Conservation (phyloP, 1,284 basidiomycete genomes). For the Xerocomus minutiporus region DNA sequence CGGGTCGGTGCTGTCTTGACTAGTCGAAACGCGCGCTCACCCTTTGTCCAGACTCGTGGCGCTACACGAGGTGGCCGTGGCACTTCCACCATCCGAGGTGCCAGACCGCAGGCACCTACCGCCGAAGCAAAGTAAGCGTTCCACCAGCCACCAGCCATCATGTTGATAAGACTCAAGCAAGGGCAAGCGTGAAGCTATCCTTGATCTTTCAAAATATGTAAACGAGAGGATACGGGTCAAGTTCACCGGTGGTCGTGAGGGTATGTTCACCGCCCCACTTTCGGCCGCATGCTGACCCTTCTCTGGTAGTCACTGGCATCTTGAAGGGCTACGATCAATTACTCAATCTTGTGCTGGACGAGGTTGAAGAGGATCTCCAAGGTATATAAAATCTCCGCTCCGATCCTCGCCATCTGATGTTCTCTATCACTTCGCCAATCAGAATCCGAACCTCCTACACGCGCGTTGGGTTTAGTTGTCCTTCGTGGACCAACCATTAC, state of each 20-base stretch:
- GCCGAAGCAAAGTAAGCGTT: slow-evolving; percentile 26
- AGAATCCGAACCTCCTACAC: slow-evolving; percentile 64
- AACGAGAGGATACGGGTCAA: slow-evolving; percentile 93
- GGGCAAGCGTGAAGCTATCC: slow-evolving; percentile 91
- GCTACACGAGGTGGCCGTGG: slow-evolving; percentile 43
- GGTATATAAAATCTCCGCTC: slow-evolving; percentile 40
- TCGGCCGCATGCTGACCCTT: not conserved
- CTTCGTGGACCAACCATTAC: slow-evolving; percentile 91
- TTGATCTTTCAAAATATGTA: slow-evolving; percentile 92
- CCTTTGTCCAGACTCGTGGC: slow-evolving; percentile 48
- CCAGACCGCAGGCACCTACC: slow-evolving; percentile 32
- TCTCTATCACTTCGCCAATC: slow-evolving; percentile 8
- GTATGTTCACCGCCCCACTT: slow-evolving; percentile 40
- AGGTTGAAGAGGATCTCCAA: slow-evolving; percentile 74
- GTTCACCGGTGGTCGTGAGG: slow-evolving; percentile 94
- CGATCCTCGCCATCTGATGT: slow-evolving; percentile 15
- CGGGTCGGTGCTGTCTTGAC: slow-evolving; percentile 40
- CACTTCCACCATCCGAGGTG: slow-evolving; percentile 37
- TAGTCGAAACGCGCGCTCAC: slow-evolving; percentile 24
- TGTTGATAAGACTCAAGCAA: slow-evolving; percentile 44
- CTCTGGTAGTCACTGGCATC: slow-evolving; percentile 73
- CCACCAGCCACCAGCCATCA: slow-evolving; percentile 4
- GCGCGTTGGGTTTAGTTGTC: slow-evolving; percentile 80
- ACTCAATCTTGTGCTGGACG: slow-evolving; percentile 91
- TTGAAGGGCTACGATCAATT: slow-evolving; percentile 97